A percentile compares a stretch with the other conserved stretches of the same genome.
These are phyloP conservation scores for Puya raimondii DNA, from an alignment of 176 grass and related monocot genomes.

Conservation along the genomic window DNA sequence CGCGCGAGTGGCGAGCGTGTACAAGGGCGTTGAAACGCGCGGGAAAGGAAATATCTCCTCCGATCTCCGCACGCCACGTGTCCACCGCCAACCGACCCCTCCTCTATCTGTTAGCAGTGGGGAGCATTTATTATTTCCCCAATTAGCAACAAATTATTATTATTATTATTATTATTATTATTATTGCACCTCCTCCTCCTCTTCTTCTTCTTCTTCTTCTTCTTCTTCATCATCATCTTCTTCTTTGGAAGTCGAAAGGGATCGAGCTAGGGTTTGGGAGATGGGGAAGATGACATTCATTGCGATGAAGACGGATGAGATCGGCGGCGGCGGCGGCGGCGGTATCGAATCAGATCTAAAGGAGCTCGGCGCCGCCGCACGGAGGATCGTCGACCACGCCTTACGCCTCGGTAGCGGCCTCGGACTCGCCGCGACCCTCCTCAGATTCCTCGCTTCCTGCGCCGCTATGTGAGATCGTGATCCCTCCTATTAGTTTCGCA, in stretches of 20 bases:
- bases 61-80: not conserved
- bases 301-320: constrained; percentile 47
- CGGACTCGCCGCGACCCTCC: constrained; percentile 49
- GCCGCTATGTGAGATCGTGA: constrained; percentile 48
- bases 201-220: not conserved
- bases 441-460: constrained; percentile 73
- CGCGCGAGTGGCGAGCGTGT: not conserved
- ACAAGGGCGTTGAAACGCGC: not conserved
- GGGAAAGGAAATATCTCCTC: not conserved
- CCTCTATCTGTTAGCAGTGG: too few species aligned
- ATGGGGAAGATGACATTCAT: constrained; percentile 30
- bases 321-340: constrained; percentile 18
- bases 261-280: not conserved
- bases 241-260: not conserved
- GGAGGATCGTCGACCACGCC: constrained; percentile 68
- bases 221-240: not conserved
- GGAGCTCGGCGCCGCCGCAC: constrained; percentile 46
- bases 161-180: not conserved
- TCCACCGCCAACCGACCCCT: not conserved
- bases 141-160: too few species aligned
- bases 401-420: constrained; percentile 49
- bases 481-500: not conserved
- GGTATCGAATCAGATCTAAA: constrained; percentile 75
- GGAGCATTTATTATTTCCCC: too few species aligned
- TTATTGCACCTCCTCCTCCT: not conserved